Percentiles rank a stretch among this genome's conserved stretches.
phyloP scores from a whole-genome alignment of 2,329 filamentous ascomycete species.

The Fusarium sp. region DNA sequence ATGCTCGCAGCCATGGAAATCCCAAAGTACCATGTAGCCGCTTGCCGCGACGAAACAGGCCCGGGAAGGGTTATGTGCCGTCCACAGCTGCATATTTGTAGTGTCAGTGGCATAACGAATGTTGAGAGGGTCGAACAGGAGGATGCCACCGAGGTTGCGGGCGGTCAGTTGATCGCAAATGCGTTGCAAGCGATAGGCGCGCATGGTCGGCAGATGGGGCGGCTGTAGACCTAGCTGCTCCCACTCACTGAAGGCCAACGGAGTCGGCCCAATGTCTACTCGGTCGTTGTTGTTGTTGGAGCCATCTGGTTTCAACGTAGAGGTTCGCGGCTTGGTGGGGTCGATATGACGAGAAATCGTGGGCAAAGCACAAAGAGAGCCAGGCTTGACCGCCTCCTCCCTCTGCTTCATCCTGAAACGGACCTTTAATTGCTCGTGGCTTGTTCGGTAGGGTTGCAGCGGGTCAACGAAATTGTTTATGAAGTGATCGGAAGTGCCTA shows the following conservation, averaged over 20 bases:
- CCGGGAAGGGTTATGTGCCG: not conserved
- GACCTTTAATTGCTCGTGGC: rapidly evolving
- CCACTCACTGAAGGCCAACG: not conserved
- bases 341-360: not conserved
- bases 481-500: rapidly evolving
- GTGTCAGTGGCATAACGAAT: not conserved
- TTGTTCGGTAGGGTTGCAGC: rapidly evolving
- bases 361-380: not conserved
- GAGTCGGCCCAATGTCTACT: not conserved
- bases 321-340: not conserved
- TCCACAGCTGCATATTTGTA: not conserved
- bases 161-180: not conserved
- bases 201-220: not conserved
- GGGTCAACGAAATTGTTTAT: rapidly evolving
- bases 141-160: not conserved
- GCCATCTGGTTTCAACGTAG: not conserved
- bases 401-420: not conserved
- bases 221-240: not conserved
- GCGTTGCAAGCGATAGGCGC: not conserved
- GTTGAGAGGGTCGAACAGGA: not conserved
- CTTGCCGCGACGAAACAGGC: not conserved
- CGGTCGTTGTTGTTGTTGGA: not conserved
- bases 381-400: rapidly evolving
- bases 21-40: not conserved
- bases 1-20: not conserved